Evolutionary conservation across 805 yeast species (phyloP).

Genomic region (Ogataea angusta): DNA sequence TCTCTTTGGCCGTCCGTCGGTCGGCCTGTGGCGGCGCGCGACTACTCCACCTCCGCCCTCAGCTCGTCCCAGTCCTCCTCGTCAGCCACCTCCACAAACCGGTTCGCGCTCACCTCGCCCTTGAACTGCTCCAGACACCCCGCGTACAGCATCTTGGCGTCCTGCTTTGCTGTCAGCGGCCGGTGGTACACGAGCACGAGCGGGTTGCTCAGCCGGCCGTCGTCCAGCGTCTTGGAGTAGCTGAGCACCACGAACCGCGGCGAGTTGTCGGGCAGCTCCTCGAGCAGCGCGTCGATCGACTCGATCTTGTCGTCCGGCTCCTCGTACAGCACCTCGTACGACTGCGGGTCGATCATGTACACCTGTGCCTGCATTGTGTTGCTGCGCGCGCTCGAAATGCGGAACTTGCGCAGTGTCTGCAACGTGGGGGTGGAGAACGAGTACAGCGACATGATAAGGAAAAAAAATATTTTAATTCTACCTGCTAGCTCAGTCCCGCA

Average conservation of each 20-base stretch:
- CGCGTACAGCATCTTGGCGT: conserved; percentile 82
- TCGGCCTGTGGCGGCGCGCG: neutral
- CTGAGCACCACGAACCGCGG: conserved; percentile 77
- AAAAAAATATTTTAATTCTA: too few relatives aligned
- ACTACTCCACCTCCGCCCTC: conserved; percentile 5
- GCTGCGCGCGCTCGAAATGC: conserved; percentile 68
- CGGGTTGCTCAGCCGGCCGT: conserved; percentile 74
- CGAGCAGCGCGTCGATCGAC: conserved; percentile 60
- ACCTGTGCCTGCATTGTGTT: conserved; percentile 58
- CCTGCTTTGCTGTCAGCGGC: conserved; percentile 83
- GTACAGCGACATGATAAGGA: conserved; percentile 46
- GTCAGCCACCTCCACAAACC: conserved; percentile 60
- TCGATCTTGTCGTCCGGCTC: conserved; percentile 42
- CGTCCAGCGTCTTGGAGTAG: conserved; percentile 64
- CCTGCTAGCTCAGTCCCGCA: conserved; percentile 31
- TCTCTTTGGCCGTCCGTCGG: too few relatives aligned
- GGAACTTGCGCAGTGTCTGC: conserved; percentile 61
- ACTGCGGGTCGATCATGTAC: conserved; percentile 53
- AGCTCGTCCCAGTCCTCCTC: conserved; percentile 54
- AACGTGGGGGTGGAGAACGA: conserved; percentile 60
- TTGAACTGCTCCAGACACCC: conserved; percentile 82
- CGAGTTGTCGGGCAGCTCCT: conserved; percentile 75
- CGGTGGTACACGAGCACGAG: conserved; percentile 81
- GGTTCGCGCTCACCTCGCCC: conserved; percentile 70
- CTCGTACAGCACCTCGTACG: conserved; percentile 51